Evolutionary conservation across 495 filamentous ascomycete species (phyloP).

Genomic region (Barbatosphaeria neglecta): DNA sequence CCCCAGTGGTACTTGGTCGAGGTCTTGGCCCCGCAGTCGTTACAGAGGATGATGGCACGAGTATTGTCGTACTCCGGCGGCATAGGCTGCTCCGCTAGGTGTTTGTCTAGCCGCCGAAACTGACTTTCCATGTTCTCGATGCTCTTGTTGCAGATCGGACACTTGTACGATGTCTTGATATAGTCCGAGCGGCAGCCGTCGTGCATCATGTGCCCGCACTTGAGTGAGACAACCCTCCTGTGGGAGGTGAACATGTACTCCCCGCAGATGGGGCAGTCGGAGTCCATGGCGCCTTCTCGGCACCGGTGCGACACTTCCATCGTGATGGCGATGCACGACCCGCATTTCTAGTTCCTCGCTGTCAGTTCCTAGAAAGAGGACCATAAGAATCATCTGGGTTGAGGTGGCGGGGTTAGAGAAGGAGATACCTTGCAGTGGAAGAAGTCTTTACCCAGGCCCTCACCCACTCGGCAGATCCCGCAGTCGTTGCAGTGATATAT

Average conservation of each 20-base stretch:
- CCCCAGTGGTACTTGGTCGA: conserved; percentile 88
- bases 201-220: conserved; percentile 94
- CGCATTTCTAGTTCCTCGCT: conserved; percentile 80
- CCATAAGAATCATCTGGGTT: neutral
- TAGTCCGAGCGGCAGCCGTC: conserved; percentile 72
- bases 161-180: conserved; percentile 80
- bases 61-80: conserved; percentile 70
- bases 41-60: conserved; percentile 75
- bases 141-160: conserved; percentile 87
- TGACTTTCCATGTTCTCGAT: conserved; percentile 94
- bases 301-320: conserved; percentile 75
- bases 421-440: conserved; percentile 84
- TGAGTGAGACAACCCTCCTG: conserved; percentile 80
- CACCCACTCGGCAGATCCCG: conserved; percentile 85
- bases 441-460: conserved; percentile 90
- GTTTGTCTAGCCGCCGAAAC: conserved; percentile 77
- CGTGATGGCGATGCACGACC: conserved; percentile 79
- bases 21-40: conserved; percentile 84
- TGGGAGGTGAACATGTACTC: conserved; percentile 97
- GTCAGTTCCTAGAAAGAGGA: too few relatives aligned
- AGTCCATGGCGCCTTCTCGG: conserved; percentile 87
- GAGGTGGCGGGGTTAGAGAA: neutral
- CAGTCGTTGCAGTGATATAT: conserved; percentile 97
- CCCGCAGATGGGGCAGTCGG: conserved; percentile 95
- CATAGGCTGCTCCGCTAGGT: conserved; percentile 86